Evolutionary conservation across 2,329 filamentous ascomycete genomes (phyloP).

Genomic region (Catunica adiposa): DNA sequence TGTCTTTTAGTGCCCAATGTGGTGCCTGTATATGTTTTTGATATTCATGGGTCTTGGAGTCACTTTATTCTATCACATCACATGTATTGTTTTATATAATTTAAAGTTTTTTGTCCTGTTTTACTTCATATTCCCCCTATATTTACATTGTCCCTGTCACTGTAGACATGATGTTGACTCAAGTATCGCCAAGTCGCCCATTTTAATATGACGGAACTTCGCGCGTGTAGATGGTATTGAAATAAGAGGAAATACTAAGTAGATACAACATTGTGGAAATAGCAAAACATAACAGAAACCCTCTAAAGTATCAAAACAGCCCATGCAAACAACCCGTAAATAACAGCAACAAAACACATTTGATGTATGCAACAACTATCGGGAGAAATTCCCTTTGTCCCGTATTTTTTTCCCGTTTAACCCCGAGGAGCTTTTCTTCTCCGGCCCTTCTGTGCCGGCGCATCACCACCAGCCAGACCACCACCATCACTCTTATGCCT

Average conservation of each 20-base stretch:
- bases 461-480: slow-evolving; percentile 2
- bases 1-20: slow-evolving; percentile 15
- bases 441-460: slow-evolving; percentile 6
- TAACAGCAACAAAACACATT: slow-evolving; percentile 1
- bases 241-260: neutral
- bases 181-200: too few relatives aligned
- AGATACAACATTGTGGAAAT: neutral
- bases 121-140: too few relatives aligned
- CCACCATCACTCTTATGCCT: slow-evolving; percentile 14
- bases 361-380: neutral
- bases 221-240: neutral
- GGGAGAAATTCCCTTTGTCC: neutral
- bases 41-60: slow-evolving; percentile 6
- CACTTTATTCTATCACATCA: neutral
- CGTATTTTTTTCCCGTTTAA: neutral
- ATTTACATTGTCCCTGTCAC: too few relatives aligned
- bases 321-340: slow-evolving; percentile 7
- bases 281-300: neutral
- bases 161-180: too few relatives aligned
- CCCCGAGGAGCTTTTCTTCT: slow-evolving; percentile 14
- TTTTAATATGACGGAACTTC: too few relatives aligned
- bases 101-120: neutral
- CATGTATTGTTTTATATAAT: neutral
- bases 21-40: slow-evolving; percentile 10
- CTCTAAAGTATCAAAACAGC: slow-evolving; percentile 6